Conservation (phyloP, 305 asterid genomes). For the Fraxinus floribunda region DNA sequence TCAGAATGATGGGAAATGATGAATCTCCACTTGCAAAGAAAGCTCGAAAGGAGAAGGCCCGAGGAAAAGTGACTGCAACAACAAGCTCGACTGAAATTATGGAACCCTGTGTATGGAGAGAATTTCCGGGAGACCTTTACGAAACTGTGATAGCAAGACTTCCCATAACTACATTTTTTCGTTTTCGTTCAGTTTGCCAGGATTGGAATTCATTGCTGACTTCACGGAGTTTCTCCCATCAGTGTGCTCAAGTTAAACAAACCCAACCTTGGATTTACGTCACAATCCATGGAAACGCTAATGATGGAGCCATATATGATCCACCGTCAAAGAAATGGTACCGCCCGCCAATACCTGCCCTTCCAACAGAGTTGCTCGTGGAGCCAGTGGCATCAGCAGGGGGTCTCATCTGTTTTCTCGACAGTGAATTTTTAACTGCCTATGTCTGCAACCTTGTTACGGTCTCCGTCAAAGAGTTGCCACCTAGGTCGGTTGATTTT, state of each 20-base stretch:
- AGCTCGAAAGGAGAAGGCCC: conserved; percentile 38
- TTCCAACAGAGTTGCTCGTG: conserved; percentile 40
- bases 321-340: conserved; percentile 44
- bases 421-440: conserved; percentile 40
- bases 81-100: conserved; percentile 24
- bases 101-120: conserved; percentile 46
- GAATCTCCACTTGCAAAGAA: conserved; percentile 40
- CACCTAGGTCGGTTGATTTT: conserved; percentile 35
- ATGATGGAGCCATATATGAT: conserved; percentile 50
- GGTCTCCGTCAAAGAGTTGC: conserved; percentile 43
- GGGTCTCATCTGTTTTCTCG: conserved; percentile 51
- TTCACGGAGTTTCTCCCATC: conserved; percentile 42
- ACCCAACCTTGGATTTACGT: conserved; percentile 48
- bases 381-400: conserved; percentile 53
- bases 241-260: conserved; percentile 38
- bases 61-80: conserved; percentile 26
- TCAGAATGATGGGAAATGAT: conserved; percentile 44
- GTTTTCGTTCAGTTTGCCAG: conserved; percentile 40
- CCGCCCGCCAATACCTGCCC: conserved; percentile 42
- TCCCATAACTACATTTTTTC: conserved; percentile 40
- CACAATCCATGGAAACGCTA: conserved; percentile 39
- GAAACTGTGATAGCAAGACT: conserved; percentile 51
- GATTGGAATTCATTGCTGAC: conserved; percentile 44
- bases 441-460: conserved; percentile 51
- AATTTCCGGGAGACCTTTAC: conserved; percentile 48